Conservation (phyloP, 148 eudicot species). For the Chenopodium quinoa region DNA sequence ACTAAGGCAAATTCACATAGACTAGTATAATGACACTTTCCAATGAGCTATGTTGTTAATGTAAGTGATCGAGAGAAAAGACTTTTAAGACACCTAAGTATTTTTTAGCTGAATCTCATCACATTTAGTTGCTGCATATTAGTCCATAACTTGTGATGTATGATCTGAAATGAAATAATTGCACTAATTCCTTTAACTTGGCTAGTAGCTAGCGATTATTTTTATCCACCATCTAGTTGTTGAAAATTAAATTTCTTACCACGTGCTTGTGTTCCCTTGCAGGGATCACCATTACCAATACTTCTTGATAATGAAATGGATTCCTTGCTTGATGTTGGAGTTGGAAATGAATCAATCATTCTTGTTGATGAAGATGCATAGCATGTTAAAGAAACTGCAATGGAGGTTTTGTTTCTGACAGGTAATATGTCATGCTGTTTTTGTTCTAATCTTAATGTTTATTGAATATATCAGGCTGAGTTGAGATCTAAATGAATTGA, state of each 20-base stretch:
- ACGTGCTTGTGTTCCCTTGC: slow-evolving; percentile 19
- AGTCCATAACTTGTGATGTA: background rate
- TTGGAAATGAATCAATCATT: slow-evolving; percentile 73
- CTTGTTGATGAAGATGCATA: slow-evolving; percentile 66
- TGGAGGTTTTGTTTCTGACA: background rate
- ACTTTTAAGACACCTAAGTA: background rate
- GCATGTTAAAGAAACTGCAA: background rate
- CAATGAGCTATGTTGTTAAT: background rate
- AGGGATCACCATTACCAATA: slow-evolving; percentile 76
- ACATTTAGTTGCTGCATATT: background rate
- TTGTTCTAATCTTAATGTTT: no score
- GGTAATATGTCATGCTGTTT: background rate
- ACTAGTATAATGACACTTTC: background rate
- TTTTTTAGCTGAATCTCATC: background rate
- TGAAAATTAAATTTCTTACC: background rate
- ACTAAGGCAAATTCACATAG: no score
- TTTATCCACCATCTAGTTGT: background rate
- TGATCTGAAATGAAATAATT: background rate
- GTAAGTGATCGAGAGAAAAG: background rate
- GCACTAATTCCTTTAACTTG: background rate
- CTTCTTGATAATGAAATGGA: slow-evolving; percentile 88
- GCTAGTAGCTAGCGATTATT: background rate
- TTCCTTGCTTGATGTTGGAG: slow-evolving; percentile 71
- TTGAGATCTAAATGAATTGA: background rate
- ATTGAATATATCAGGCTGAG: background rate